Conservation (phyloP, 2,329 filamentous ascomycete genomes). For the Xylariaceae sp. region DNA sequence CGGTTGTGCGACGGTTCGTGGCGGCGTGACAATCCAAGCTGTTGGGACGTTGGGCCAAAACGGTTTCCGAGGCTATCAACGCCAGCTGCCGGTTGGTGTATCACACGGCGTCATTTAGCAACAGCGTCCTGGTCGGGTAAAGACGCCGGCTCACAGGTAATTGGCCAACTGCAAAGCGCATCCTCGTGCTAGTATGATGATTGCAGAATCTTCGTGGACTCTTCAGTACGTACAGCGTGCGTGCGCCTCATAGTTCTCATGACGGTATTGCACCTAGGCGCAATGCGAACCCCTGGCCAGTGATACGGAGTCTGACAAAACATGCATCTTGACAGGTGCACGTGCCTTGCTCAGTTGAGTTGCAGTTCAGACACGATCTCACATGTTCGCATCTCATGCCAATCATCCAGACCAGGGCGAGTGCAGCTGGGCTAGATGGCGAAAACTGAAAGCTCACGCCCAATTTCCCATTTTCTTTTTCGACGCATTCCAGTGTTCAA, state of each 20-base stretch:
- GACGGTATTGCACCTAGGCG: slow-evolving; percentile 12
- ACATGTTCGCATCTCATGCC: slow-evolving; percentile 7
- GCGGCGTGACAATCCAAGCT: slow-evolving; percentile 13
- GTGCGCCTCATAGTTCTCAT: slow-evolving; percentile 8
- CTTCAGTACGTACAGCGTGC: not conserved
- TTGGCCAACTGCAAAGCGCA: not conserved
- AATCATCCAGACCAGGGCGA: too few species aligned
- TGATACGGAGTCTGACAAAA: slow-evolving; percentile 18
- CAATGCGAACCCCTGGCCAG: slow-evolving; percentile 17
- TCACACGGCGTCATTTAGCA: slow-evolving; percentile 6
- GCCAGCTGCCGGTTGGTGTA: slow-evolving; percentile 11
- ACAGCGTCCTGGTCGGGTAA: slow-evolving; percentile 12
- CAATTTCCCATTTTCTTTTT: slow-evolving; percentile 8
- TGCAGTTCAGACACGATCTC: slow-evolving; percentile 17
- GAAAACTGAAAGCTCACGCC: slow-evolving; percentile 4
- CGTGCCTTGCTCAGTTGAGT: slow-evolving; percentile 13
- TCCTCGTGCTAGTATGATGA: not conserved
- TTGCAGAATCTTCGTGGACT: slow-evolving; percentile 9
- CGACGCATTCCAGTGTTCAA: slow-evolving; percentile 2
- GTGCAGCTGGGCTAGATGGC: slow-evolving; percentile 1
- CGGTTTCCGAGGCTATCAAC: slow-evolving; percentile 16
- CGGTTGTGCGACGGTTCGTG: slow-evolving; percentile 12
- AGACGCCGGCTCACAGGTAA: not conserved
- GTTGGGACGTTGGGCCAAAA: slow-evolving; percentile 16
- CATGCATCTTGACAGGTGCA: slow-evolving; percentile 21